These are phyloP conservation scores for Pseudozyma pruni DNA, from an alignment of 1,284 basidiomycete genomes.

Conservation along the genomic window DNA sequence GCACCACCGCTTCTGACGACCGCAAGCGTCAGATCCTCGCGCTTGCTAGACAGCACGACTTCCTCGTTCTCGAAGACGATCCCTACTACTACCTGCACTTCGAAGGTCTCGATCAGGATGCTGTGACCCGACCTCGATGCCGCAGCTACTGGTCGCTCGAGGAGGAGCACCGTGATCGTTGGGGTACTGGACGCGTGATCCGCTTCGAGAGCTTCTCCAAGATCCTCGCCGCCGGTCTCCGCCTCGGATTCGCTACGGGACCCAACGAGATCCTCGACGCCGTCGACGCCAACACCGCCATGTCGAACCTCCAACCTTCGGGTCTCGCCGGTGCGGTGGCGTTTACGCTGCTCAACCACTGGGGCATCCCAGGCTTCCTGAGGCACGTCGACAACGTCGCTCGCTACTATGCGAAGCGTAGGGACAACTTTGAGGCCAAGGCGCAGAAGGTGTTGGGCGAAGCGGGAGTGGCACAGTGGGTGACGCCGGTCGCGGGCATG, in stretches of 20 bases:
- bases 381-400: constrained; percentile 78
- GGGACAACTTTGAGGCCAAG: constrained; percentile 81
- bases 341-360: constrained; percentile 77
- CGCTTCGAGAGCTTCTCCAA: constrained; percentile 74
- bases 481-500: constrained; percentile 81
- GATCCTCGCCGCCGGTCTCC: constrained; percentile 67
- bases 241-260: constrained; percentile 82
- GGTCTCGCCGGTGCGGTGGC: constrained; percentile 80
- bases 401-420: constrained; percentile 80
- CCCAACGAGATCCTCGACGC: constrained; percentile 79
- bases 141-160: constrained; percentile 64
- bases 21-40: constrained; percentile 82
- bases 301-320: constrained; percentile 79
- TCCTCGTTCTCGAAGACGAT: constrained; percentile 60
- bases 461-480: constrained; percentile 72
- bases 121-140: constrained; percentile 45
- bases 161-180: constrained; percentile 50
- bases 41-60: constrained; percentile 69
- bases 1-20: constrained; percentile 69
- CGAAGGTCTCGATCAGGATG: constrained; percentile 57
- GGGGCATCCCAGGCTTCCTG: constrained; percentile 77
- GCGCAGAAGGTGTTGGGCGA: constrained; percentile 78
- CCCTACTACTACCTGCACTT: constrained; percentile 64
- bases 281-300: constrained; percentile 77
- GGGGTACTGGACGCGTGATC: constrained; percentile 62